A percentile compares a stretch with the other conserved stretches of the same genome.
These are phyloP conservation scores for Neophaeococcomyces aloes DNA, from an alignment of 2,329 filamentous ascomycete genomes.

Conservation along the genomic window DNA sequence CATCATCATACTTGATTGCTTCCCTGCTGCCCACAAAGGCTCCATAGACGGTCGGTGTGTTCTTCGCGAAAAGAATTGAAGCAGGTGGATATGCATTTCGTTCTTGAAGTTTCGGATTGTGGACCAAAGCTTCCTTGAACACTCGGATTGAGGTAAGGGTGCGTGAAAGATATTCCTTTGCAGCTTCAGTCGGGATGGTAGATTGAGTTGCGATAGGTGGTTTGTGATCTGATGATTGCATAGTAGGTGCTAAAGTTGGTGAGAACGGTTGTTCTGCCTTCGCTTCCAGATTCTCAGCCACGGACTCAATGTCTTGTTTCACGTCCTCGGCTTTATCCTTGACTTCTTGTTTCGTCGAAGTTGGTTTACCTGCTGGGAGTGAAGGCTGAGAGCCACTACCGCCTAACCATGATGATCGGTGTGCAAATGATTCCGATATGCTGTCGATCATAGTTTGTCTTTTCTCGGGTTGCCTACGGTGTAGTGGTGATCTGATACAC, in stretches of 20 bases:
- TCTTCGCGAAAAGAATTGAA: slow-evolving; percentile 76
- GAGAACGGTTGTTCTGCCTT: slow-evolving; percentile 13
- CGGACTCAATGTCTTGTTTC: slow-evolving; percentile 23
- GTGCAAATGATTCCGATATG: slow-evolving; percentile 28
- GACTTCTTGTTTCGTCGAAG: not conserved
- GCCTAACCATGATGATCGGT: slow-evolving; percentile 12
- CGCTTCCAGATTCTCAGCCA: slow-evolving; percentile 13
- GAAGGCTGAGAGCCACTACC: slow-evolving; percentile 32
- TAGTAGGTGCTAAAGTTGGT: slow-evolving; percentile 12
- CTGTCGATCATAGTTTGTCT: slow-evolving; percentile 34
- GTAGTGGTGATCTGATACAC: slow-evolving; percentile 59
- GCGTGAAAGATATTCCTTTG: slow-evolving; percentile 59
- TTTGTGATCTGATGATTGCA: slow-evolving; percentile 19
- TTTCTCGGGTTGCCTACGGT: slow-evolving; percentile 32
- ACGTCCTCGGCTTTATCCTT: slow-evolving; percentile 6
- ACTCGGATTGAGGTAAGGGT: slow-evolving; percentile 59
- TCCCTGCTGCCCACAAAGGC: slow-evolving; percentile 64
- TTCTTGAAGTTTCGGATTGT: slow-evolving; percentile 47
- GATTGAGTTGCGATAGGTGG: slow-evolving; percentile 24
- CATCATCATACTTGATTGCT: slow-evolving; percentile 63
- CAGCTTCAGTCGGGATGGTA: slow-evolving; percentile 46
- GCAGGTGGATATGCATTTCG: slow-evolving; percentile 73
- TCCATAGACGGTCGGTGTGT: slow-evolving; percentile 72
- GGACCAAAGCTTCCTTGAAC: slow-evolving; percentile 67
- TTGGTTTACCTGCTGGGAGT: slow-evolving; percentile 7